Percentiles rank a stretch among this genome's conserved stretches.
Conservation (phyloP, 257 asterid genomes). For the Solanum ahanhuiri region DNA sequence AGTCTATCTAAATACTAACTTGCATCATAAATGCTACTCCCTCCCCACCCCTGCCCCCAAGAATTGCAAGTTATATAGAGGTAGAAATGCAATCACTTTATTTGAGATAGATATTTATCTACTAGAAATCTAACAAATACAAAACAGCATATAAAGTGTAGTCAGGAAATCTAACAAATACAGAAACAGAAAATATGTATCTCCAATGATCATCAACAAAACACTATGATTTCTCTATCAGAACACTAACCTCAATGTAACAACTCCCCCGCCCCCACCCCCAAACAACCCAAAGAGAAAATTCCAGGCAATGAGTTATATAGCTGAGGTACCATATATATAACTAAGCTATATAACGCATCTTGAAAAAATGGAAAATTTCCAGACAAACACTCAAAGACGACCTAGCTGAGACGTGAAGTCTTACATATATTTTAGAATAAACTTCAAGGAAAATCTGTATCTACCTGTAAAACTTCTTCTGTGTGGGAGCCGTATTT, state of each 20-base stretch:
- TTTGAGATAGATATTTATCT: neutral
- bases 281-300: neutral
- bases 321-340: too few relatives aligned
- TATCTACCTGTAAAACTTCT: conserved; percentile 13
- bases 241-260: neutral
- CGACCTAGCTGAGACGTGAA: neutral
- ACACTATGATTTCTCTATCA: neutral
- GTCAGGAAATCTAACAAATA: neutral
- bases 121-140: neutral
- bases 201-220: neutral
- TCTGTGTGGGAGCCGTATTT: conserved; percentile 12
- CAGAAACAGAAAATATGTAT: neutral
- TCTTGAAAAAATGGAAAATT: neutral
- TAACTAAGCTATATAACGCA: neutral
- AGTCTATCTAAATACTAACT: neutral
- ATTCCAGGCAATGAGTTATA: too few relatives aligned
- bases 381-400: neutral
- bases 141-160: neutral
- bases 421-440: neutral
- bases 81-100: neutral
- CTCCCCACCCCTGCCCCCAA: neutral
- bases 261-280: neutral
- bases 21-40: neutral
- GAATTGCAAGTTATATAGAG: neutral
- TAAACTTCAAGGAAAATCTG: neutral